Base-by-base conservation (phyloP, 164 flowering plant genomes). In the Aristolochia fimbriata region DNA sequence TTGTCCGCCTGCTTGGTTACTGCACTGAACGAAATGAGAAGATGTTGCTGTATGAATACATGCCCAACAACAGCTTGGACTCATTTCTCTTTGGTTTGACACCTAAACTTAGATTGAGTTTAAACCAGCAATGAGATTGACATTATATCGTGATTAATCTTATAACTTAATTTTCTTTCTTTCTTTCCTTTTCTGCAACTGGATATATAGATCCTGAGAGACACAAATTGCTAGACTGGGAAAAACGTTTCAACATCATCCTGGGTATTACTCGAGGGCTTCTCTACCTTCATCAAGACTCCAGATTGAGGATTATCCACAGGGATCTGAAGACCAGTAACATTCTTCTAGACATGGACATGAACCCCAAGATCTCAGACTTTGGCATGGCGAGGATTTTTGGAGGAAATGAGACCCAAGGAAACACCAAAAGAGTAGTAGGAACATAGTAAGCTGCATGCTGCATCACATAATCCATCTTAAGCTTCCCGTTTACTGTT, bases 301-400 rank as follows among this genome's bases (percentile, higher is more conserved):
- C 56, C 23, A 52, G 56, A 17, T 52, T 52, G 27, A 52, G 56
- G 56, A 52, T 52, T 11, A 22, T 52, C 27, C 56, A 52, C 22
- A 52, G 56, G 23, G 56, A 52, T 23, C 56, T 83, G 4, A 83
- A 81, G 62, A 66, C 83, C 14, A 71, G 81, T 73, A 84, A 84
- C 51, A 51, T 80, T 8, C 58, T 81, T 33, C 33, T 84, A n/a
- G 86, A 84, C 61, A 50, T 15, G 0, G 78, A 77, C 2, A 66
- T 80, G 77, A 73, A 60, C 24, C 68, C 86, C 0, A 77, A 79
- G 63, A 75, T 79, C 14, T 68, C 83, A 9, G 81, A 80, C 49
- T 84, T 81, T 73, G 82, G 98, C 41, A 79, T 88, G 87, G 86
- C 80, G 14, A 75, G 71, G 57, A 67, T 80, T 41, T 68, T 80